phyloP scores from a whole-genome alignment of 305 asterid genomes.

The Caryopteris hybrid region DNA sequence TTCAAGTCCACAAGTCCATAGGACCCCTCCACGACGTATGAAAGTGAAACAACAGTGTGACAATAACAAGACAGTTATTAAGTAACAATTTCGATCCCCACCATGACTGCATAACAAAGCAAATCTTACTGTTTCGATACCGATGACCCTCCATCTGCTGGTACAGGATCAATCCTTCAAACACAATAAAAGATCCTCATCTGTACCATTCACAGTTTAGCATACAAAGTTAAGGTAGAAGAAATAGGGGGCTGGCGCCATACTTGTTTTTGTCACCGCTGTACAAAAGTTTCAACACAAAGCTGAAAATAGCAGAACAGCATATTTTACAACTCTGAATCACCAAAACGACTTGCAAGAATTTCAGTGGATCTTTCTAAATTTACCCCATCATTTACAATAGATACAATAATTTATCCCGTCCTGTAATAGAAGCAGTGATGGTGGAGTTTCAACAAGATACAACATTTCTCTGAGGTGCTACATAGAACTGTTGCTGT shows the following conservation, averaged over 20 bases:
- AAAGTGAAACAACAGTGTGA: slow-evolving; percentile 1
- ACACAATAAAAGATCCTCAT: not conserved
- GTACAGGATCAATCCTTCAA: not conserved
- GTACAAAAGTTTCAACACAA: too few relatives aligned
- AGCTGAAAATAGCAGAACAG: not conserved
- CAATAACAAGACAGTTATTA: not conserved
- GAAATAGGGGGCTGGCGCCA: not conserved
- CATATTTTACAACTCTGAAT: not conserved
- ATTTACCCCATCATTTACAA: not conserved
- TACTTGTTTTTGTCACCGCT: not conserved
- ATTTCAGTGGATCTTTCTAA: not conserved
- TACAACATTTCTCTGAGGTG: not conserved
- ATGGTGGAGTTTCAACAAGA: not conserved
- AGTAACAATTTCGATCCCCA: slow-evolving; percentile 14
- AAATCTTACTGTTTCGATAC: slow-evolving; percentile 10
- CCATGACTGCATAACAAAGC: not conserved
- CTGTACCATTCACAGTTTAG: not conserved
- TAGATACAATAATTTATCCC: not conserved
- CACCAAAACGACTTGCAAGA: not conserved
- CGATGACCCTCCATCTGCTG: not conserved
- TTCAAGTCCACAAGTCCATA: not conserved
- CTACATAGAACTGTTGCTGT: not conserved
- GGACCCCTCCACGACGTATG: slow-evolving; percentile 3
- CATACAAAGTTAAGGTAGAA: not conserved
- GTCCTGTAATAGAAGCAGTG: not conserved